A percentile compares a stretch with the other conserved stretches of the same genome.
These are phyloP conservation scores for Teunomyces gatunensis DNA, from an alignment of 805 yeast species.

Conservation along the genomic window DNA sequence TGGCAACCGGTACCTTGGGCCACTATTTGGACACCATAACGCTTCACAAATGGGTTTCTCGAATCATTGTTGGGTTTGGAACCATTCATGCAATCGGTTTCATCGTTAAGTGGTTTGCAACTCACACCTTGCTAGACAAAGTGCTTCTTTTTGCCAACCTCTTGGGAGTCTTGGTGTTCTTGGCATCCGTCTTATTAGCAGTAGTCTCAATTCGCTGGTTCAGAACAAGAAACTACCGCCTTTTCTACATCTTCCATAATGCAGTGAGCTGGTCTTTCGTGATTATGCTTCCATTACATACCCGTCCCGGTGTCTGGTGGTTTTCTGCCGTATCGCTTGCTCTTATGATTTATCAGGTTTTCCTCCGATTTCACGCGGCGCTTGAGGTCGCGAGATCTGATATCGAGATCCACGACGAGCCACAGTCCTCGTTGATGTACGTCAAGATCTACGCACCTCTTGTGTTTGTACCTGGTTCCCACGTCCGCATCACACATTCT, in stretches of 20 bases:
- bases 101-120: slow-evolving; percentile 45
- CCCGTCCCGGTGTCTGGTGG: slow-evolving; percentile 63
- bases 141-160: slow-evolving; percentile 41
- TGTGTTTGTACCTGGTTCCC: slow-evolving; percentile 52
- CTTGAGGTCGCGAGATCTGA: slow-evolving; percentile 10
- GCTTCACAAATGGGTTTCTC: slow-evolving; percentile 71
- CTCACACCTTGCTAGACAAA: slow-evolving; percentile 31
- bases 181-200: slow-evolving; percentile 33
- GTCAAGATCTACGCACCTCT: neutral
- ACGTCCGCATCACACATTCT: slow-evolving; percentile 39
- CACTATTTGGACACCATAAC: slow-evolving; percentile 54
- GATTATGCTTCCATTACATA: slow-evolving; percentile 52
- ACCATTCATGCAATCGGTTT: slow-evolving; percentile 55
- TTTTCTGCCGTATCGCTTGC: slow-evolving; percentile 20
- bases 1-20: slow-evolving; percentile 17
- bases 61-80: slow-evolving; percentile 48
- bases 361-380: slow-evolving; percentile 24
- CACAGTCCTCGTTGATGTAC: neutral
- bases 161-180: slow-evolving; percentile 49
- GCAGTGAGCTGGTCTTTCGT: slow-evolving; percentile 46
- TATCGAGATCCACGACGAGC: slow-evolving; percentile 13
- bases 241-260: slow-evolving; percentile 59
- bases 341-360: slow-evolving; percentile 36
- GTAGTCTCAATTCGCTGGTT: slow-evolving; percentile 48
- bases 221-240: slow-evolving; percentile 47